Evolutionary conservation across 176 grass and related monocot genomes (phyloP).

Genomic region (Elymus sibiricus): DNA sequence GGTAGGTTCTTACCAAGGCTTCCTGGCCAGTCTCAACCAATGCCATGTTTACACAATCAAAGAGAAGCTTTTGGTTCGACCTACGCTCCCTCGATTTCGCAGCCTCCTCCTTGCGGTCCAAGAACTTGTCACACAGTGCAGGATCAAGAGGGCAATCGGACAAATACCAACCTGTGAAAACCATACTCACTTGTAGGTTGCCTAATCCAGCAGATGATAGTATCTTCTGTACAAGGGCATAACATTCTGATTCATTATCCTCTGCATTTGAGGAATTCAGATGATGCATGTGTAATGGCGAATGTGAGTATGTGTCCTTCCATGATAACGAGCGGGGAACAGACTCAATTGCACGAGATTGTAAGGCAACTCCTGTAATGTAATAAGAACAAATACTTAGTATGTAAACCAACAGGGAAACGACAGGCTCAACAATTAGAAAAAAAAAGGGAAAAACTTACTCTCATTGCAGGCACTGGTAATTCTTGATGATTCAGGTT

Average conservation of each 20-base stretch:
- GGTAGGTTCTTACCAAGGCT: constrained; percentile 30
- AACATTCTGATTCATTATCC: constrained; percentile 49
- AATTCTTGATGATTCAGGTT: constrained; percentile 49
- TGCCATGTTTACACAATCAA: constrained; percentile 68
- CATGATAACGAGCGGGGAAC: constrained; percentile 59
- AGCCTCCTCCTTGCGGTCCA: constrained; percentile 70
- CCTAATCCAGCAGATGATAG: constrained; percentile 62
- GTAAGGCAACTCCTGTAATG: constrained; percentile 32
- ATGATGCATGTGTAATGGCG: constrained; percentile 2
- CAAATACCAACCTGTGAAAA: constrained; percentile 65
- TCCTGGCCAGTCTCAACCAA: constrained; percentile 61
- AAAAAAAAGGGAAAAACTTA: constrained; percentile 26
- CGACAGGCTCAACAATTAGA: background rate
- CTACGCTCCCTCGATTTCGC: constrained; percentile 71
- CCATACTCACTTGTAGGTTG: constrained; percentile 34
- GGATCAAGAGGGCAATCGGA: constrained; percentile 67
- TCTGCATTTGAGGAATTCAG: constrained; percentile 20
- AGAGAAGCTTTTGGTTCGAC: constrained; percentile 77
- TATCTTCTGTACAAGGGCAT: constrained; percentile 65
- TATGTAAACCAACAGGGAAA: constrained; percentile 13
- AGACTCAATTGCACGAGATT: constrained; percentile 42
- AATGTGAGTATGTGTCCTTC: constrained; percentile 45
- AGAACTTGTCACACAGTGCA: constrained; percentile 55
- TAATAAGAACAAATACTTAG: constrained; percentile 1
- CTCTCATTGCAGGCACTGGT: constrained; percentile 36